phyloP scores from a whole-genome alignment of 208 protist genomes.

The Wallacemonas sp. region DNA sequence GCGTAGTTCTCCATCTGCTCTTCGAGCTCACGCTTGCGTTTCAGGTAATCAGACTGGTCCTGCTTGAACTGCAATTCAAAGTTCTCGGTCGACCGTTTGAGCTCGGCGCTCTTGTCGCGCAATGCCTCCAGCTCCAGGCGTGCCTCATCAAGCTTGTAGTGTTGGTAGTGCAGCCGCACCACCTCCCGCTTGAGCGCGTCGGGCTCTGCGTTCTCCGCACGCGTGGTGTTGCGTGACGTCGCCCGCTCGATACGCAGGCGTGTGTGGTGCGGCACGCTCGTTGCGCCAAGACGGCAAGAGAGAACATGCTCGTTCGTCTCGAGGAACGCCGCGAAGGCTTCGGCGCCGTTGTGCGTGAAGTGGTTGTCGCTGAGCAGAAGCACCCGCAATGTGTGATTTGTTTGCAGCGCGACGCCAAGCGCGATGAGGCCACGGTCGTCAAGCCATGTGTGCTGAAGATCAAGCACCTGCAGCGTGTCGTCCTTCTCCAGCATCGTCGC shows the following conservation, averaged over 20 bases:
- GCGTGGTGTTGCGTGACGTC: slow-evolving; percentile 45
- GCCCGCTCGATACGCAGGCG: slow-evolving; percentile 51
- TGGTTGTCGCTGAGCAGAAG: slow-evolving; percentile 78
- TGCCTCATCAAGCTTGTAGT: slow-evolving; percentile 89
- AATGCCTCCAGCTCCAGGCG: slow-evolving; percentile 66
- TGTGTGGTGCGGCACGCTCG: slow-evolving; percentile 69
- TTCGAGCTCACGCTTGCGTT: slow-evolving; percentile 59
- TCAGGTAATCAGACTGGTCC: slow-evolving; percentile 64
- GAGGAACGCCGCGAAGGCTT: slow-evolving; percentile 72
- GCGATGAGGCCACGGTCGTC: slow-evolving; percentile 81
- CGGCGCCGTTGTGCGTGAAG: slow-evolving; percentile 69
- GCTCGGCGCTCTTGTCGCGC: slow-evolving; percentile 54
- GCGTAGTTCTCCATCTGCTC: slow-evolving; percentile 73
- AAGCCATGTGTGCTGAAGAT: slow-evolving; percentile 67
- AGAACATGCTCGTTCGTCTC: slow-evolving; percentile 63
- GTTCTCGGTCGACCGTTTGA: slow-evolving; percentile 66
- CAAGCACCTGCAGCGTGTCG: slow-evolving; percentile 53
- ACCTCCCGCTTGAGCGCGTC: slow-evolving; percentile 77
- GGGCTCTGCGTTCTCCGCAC: slow-evolving; percentile 45
- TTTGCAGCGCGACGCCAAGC: slow-evolving; percentile 77
- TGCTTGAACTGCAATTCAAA: slow-evolving; percentile 81
- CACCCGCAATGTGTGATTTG: slow-evolving; percentile 57
- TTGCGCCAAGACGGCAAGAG: slow-evolving; percentile 54
- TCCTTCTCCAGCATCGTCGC: slow-evolving; percentile 53
- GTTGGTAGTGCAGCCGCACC: slow-evolving; percentile 84